A percentile compares a stretch with the other conserved stretches of the same genome.
Evolutionary conservation across 805 yeast genomes (phyloP).

Genomic region (Spathaspora passalidarum): DNA sequence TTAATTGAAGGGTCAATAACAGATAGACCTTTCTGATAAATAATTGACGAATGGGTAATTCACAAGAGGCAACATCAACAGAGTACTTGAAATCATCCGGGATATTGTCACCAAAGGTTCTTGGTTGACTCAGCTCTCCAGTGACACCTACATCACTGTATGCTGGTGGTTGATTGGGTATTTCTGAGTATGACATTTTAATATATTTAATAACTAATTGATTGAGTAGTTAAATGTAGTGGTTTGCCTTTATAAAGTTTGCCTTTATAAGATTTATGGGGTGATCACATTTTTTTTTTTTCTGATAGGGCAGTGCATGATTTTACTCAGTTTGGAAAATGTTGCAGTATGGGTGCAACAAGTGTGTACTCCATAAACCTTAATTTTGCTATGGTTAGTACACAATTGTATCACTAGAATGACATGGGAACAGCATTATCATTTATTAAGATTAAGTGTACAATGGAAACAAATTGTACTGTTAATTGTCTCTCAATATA

Average conservation of each 20-base stretch:
- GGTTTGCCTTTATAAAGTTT: not conserved
- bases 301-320: not conserved
- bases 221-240: not conserved
- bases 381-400: too few species aligned
- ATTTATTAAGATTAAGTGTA: too few species aligned
- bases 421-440: too few species aligned
- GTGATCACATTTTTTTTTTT: not conserved
- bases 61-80: conserved; percentile 74
- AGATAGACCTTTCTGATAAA: conserved; percentile 80
- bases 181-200: conserved; percentile 6
- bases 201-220: not conserved
- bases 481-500: too few species aligned
- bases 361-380: too few species aligned
- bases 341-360: not conserved
- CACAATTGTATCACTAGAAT: too few species aligned
- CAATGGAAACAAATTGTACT: too few species aligned
- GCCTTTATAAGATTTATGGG: not conserved
- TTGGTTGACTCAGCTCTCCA: conserved; percentile 11
- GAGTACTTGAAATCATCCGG: conserved; percentile 84
- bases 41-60: conserved; percentile 67
- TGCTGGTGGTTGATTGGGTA: conserved; percentile 9
- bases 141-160: conserved; percentile 3
- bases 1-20: conserved; percentile 61
- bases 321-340: not conserved
- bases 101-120: conserved; percentile 33